Evolutionary conservation across 169 alveolate genomes (phyloP), one percentile per base, ranked within the genome.

Genomic region (Eimeria maxima): DNA sequence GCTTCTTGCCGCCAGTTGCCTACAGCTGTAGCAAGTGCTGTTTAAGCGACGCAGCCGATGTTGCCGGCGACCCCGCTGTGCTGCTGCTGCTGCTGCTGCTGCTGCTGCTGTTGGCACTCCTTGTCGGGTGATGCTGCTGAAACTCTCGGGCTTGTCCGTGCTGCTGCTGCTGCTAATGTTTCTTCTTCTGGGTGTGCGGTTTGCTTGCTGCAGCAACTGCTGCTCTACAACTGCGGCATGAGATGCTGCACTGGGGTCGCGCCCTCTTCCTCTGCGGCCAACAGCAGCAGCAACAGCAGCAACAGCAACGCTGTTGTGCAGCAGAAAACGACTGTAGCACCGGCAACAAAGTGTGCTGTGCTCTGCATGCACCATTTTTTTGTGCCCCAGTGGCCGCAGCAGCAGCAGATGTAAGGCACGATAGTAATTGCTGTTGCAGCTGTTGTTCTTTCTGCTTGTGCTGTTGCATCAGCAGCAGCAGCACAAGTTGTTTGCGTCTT

Each of bases 181-280:
- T 57, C 24, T 73, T 57, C 57, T 73, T 24, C 55, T 73, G 84
- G 11, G 29, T 73, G 57, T 44, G 53, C 53, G 11, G 16, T 18
- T 29, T 47, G 76, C 53, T 50, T 29, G 78, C 55, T 50, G 73
- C 53, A 55, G 92, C 76, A 84, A 65, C 73, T 18, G 92, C 92
- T 84, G 92, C 69, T 20, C 89, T 80, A 44, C 89, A 53, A 20
- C 69, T 80, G 45, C 69, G 89, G 44, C 89, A 45, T 45, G 89
- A 80, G 69, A 65, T 80, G 89, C 89, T 80, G 89, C 89, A 80
- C 44, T 80, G 22, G 89, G 89, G 89, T 10, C 14, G 44, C 47
- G 89, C 89, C 60, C 89, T 80, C 38, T 20, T 80, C 42, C 38
- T 13, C 45, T 80, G 89, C 67, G 89, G 89, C 18, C 67, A 80